Percentiles rank a stretch among this genome's conserved stretches.
Conservation (phyloP, 805 yeast species). For the Starmerella apis region DNA sequence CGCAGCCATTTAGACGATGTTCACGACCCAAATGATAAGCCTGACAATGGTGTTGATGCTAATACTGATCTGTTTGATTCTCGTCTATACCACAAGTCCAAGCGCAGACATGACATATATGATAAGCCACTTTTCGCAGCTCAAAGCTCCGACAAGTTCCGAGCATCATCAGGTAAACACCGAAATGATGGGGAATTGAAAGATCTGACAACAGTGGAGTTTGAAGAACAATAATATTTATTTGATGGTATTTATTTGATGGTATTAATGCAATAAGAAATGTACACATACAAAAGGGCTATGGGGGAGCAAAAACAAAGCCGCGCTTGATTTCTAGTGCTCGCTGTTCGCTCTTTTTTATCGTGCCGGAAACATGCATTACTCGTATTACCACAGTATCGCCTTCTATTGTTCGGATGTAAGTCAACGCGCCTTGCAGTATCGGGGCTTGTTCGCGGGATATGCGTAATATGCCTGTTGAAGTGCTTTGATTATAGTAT, state of each 20-base stretch:
- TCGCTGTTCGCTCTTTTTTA: constrained; percentile 66
- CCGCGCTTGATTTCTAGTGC: constrained; percentile 38
- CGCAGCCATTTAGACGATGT: constrained; percentile 23
- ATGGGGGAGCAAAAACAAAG: constrained; percentile 1
- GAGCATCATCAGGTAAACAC: neutral
- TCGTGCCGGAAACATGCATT: constrained; percentile 72
- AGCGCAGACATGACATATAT: constrained; percentile 40
- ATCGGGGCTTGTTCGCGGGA: constrained; percentile 51
- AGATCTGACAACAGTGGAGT: constrained; percentile 38
- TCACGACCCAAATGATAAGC: constrained; percentile 13
- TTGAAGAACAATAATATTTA: constrained; percentile 30
- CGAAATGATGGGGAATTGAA: constrained; percentile 24
- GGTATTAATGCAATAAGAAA: neutral
- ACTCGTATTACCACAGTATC: constrained; percentile 47
- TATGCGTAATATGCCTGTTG: constrained; percentile 75
- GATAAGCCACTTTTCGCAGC: constrained; percentile 46
- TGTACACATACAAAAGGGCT: no score
- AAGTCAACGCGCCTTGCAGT: constrained; percentile 54
- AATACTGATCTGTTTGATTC: constrained; percentile 47
- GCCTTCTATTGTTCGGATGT: constrained; percentile 40
- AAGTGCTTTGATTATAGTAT: constrained; percentile 70
- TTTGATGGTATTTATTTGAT: neutral
- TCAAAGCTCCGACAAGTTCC: constrained; percentile 22
- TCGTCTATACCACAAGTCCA: constrained; percentile 42
- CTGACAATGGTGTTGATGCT: neutral